These are phyloP conservation scores for Stylonectria norvegica DNA, from an alignment of 2,329 filamentous ascomycete species.

Conservation along the genomic window DNA sequence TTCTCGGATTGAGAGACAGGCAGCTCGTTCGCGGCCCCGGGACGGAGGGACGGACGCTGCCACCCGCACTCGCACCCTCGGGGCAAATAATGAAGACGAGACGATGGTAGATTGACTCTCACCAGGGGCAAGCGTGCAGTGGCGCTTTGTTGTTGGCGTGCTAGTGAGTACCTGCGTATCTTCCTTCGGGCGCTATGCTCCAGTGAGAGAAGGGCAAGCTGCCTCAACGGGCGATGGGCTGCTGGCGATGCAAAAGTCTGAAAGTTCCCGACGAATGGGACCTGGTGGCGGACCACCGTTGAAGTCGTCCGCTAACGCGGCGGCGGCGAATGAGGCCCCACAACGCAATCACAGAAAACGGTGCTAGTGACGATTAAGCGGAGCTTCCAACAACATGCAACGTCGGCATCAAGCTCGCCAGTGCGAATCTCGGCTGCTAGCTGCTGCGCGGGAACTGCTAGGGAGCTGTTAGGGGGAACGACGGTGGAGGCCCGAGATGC, in stretches of 20 bases:
- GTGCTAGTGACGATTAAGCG: conserved; percentile 22
- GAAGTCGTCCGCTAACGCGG: conserved; percentile 12
- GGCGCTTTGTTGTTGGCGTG: conserved; percentile 13
- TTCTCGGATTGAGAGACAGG: not conserved
- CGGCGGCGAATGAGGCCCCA: conserved; percentile 8
- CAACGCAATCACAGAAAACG: conserved; percentile 12
- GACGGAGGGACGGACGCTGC: conserved; percentile 1
- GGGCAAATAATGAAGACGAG: conserved; percentile 18
- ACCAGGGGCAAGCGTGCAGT: conserved; percentile 13
- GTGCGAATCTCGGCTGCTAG: conserved; percentile 22
- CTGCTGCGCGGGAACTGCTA: no score
- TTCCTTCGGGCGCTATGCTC: not conserved
- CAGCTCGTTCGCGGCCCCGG: no score
- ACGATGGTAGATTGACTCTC: conserved; percentile 20
- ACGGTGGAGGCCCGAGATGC: no score
- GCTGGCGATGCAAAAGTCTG: no score
- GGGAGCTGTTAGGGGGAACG: no score
- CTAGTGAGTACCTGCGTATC: conserved; percentile 17
- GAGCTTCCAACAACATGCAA: conserved; percentile 16
- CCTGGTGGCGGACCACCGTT: not conserved
- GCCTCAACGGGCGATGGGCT: no score
- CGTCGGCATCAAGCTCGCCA: conserved; percentile 14
- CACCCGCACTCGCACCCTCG: conserved; percentile 2
- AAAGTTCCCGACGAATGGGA: no score
- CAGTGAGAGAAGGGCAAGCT: not conserved